Evolutionary conservation across 129 eudicot genomes (phyloP), one percentile per base, ranked within the genome.

Genomic region (Helianthus tuberosus): DNA sequence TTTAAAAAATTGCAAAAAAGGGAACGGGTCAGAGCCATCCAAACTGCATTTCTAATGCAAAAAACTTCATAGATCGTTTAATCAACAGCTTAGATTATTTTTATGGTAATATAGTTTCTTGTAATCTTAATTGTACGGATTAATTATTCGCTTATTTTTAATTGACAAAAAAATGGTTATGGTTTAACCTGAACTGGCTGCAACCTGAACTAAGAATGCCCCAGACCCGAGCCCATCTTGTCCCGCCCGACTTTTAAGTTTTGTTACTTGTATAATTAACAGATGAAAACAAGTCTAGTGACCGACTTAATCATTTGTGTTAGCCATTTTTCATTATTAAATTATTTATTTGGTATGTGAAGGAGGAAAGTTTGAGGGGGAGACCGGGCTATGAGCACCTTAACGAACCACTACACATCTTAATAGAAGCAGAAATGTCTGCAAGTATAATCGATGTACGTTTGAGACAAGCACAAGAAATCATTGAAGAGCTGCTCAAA

Each of bases 341-440:
- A 53, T 16, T 53, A 0, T 50, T 64, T 57, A 17, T 9, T 57
- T 9, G 47, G 47, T 7, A 17, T 17, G 66, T 11, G 15, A 43
- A 89, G 96, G 96, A 89, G 81, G 96, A 89, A 67, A 89, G 80
- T 51, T 64, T 89, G 68, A 82, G 91, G 73, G 96, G 91, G 54
- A 79, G 85, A 72, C 96, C 89, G 14, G 96, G 96, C 17, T 89
- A 89, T 64, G 96, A 89, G 76, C 96, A 89, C 69, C 84, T 89
- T 41, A 87, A 75, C 58, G 96, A 89, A n/a, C 96, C 82, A 55
- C 83, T 90, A 27, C 96, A 90, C 71, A 81, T 90, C 55, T 77
- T 90, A 17, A 74, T 90, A 12, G 96, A 90, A 78, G 96, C 90
- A 14, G 93, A 90, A 69, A 58, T 87, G 63, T 84, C 93, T 13